These are phyloP conservation scores for Pisolithus microcarpus DNA, from an alignment of 768 basidiomycete species.

Conservation along the genomic window DNA sequence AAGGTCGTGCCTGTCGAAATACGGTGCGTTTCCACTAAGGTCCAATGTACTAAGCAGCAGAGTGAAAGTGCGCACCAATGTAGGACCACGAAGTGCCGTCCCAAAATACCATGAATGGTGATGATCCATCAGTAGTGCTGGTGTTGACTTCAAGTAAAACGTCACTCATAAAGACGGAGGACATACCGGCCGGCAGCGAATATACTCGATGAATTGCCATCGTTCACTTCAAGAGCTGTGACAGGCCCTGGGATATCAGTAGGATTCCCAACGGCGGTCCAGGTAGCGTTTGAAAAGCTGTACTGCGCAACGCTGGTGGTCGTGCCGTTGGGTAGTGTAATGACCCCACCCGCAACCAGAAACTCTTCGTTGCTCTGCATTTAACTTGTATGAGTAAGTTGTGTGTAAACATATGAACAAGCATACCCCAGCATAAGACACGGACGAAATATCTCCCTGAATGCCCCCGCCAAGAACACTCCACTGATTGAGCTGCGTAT, in stretches of 20 bases:
- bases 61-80: slow-evolving; percentile 40
- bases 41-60: no score
- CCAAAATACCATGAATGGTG: slow-evolving; percentile 78
- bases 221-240: slow-evolving; percentile 81
- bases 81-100: slow-evolving; percentile 71
- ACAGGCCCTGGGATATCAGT: slow-evolving; percentile 78
- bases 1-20: slow-evolving; percentile 46
- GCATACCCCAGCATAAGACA: slow-evolving; percentile 77
- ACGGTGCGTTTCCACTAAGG: not conserved
- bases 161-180: not conserved
- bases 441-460: slow-evolving; percentile 69
- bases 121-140: slow-evolving; percentile 51
- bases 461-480: slow-evolving; percentile 71
- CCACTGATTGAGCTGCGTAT: slow-evolving; percentile 70
- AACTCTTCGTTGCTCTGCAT: slow-evolving; percentile 54
- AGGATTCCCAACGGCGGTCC: slow-evolving; percentile 60
- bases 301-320: slow-evolving; percentile 69
- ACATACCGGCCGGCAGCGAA: slow-evolving; percentile 85
- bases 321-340: slow-evolving; percentile 57
- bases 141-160: not conserved
- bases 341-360: slow-evolving; percentile 75
- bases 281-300: slow-evolving; percentile 63
- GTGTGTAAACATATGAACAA: not conserved
- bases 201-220: slow-evolving; percentile 71
- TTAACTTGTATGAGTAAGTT: slow-evolving; percentile 6